Percentiles rank a stretch among this genome's conserved stretches.
Conservation (phyloP, 345 rosid species). For the Melastoma malabathricum region DNA sequence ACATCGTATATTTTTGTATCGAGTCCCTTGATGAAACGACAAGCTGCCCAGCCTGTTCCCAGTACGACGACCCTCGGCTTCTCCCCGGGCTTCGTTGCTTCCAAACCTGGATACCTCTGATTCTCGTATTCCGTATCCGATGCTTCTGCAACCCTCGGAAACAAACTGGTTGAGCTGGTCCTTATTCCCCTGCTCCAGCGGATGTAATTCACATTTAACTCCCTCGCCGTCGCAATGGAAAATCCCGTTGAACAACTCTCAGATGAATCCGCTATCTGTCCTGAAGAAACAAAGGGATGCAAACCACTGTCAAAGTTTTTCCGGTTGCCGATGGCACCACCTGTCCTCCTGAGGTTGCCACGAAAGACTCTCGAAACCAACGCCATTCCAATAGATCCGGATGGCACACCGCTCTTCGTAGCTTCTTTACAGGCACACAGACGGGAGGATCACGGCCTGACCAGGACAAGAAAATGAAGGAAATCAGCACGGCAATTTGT, state of each 20-base stretch:
- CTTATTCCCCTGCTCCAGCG: conserved; percentile 42
- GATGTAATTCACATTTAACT: conserved; percentile 7
- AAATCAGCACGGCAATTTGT: too few species aligned
- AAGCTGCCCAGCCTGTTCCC: conserved; percentile 80
- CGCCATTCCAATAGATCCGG: conserved; percentile 24
- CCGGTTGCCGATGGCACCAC: conserved; percentile 17
- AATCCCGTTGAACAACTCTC: conserved; percentile 11
- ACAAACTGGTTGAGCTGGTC: conserved; percentile 23
- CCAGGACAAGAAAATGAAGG: too few species aligned
- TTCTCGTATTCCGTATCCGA: conserved; percentile 30
- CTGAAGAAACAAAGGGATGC: not conserved
- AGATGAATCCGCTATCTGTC: conserved; percentile 6
- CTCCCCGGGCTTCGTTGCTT: conserved; percentile 50
- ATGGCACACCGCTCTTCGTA: conserved; percentile 6
- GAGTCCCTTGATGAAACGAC: conserved; percentile 58
- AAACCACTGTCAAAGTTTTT: not conserved
- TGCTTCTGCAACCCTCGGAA: conserved; percentile 20
- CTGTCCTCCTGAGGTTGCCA: conserved; percentile 38
- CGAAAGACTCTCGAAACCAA: conserved; percentile 32
- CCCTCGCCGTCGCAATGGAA: conserved; percentile 8
- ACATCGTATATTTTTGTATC: conserved; percentile 38
- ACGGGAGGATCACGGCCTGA: not conserved
- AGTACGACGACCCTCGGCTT: conserved; percentile 66
- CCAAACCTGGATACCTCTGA: conserved; percentile 32
- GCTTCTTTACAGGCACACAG: conserved; percentile 3